phyloP scores from a whole-genome alignment of 2,329 filamentous ascomycete species.

The Nigrospora osmanthi region DNA sequence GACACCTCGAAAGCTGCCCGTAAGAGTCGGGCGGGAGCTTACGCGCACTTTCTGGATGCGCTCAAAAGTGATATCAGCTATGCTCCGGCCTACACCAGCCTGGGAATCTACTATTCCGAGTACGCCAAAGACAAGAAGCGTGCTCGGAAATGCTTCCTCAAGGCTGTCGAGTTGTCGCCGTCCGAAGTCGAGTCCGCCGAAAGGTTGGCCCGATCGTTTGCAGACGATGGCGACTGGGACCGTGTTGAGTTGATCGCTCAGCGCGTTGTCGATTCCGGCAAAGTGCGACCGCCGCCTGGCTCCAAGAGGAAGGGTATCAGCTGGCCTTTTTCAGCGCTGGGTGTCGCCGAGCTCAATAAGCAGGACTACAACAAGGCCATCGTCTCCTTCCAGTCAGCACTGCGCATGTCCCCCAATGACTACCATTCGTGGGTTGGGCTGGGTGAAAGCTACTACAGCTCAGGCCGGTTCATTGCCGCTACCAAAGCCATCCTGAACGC shows the following conservation, averaged over 20 bases:
- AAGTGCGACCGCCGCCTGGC: constrained; percentile 80
- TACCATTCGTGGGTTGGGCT: constrained; percentile 96
- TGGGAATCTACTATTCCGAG: constrained; percentile 86
- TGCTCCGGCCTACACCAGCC: constrained; percentile 82
- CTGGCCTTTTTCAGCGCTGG: constrained; percentile 92
- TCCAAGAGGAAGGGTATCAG: constrained; percentile 90
- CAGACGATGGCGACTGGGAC: constrained; percentile 90
- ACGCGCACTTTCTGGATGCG: constrained; percentile 73
- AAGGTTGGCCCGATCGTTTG: constrained; percentile 76
- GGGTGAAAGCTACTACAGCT: constrained; percentile 95
- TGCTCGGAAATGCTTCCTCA: constrained; percentile 89
- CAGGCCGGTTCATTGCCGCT: constrained; percentile 88
- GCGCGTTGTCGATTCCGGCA: constrained; percentile 89
- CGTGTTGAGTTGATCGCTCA: constrained; percentile 88
- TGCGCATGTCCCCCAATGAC: constrained; percentile 75
- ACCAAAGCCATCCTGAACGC: constrained; percentile 86
- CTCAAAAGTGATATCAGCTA: constrained; percentile 82
- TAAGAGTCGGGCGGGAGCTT: constrained; percentile 75
- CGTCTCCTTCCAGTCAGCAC: constrained; percentile 81
- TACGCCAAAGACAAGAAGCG: constrained; percentile 82
- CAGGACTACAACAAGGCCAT: constrained; percentile 86
- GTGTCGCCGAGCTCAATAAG: constrained; percentile 90
- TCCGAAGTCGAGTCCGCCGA: constrained; percentile 84
- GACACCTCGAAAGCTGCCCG: constrained; percentile 67
- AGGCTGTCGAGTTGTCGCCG: constrained; percentile 86